Evolutionary conservation across 768 basidiomycete genomes (phyloP).

Genomic region (Myochromella boudieri): DNA sequence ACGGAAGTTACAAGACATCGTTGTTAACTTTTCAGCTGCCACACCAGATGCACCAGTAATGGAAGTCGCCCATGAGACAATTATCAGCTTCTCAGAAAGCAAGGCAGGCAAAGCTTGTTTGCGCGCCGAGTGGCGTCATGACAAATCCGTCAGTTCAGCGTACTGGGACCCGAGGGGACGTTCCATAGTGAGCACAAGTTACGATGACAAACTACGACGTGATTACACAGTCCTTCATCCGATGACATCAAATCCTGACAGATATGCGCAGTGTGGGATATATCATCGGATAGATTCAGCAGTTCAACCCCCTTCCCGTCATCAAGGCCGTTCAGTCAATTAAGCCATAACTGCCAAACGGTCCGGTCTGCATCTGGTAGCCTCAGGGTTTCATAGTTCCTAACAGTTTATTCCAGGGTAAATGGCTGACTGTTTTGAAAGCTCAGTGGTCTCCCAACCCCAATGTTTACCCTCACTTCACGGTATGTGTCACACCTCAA

Average conservation of each 20-base stretch:
- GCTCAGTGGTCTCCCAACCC: slow-evolving; percentile 81
- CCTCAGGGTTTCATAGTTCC: background rate
- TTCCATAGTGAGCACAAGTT: slow-evolving; percentile 79
- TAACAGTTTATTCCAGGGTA: slow-evolving; percentile 48
- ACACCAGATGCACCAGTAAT: slow-evolving; percentile 20
- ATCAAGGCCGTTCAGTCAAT: slow-evolving; percentile 60
- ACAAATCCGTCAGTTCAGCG: slow-evolving; percentile 78
- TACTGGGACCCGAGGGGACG: slow-evolving; percentile 86
- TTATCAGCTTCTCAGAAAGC: slow-evolving; percentile 51
- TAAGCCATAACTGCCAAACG: slow-evolving; percentile 80
- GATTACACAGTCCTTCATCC: slow-evolving; percentile 25
- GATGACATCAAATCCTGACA: slow-evolving; percentile 9
- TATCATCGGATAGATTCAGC: slow-evolving; percentile 51
- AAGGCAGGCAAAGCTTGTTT: slow-evolving; percentile 53
- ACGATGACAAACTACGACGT: slow-evolving; percentile 78
- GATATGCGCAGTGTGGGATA: slow-evolving; percentile 67
- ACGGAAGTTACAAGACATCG: slow-evolving; percentile 56
- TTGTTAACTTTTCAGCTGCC: slow-evolving; percentile 30
- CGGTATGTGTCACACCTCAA: slow-evolving; percentile 42
- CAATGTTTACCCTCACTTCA: slow-evolving; percentile 81
- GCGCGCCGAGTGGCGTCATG: slow-evolving; percentile 67
- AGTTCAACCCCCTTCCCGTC: slow-evolving; percentile 51
- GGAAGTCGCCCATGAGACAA: slow-evolving; percentile 38
- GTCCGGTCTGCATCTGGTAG: slow-evolving; percentile 35
- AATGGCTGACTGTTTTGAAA: slow-evolving; percentile 77